Evolutionary conservation across 2,329 filamentous ascomycete species (phyloP).

Genomic region (Alternaria sp.): DNA sequence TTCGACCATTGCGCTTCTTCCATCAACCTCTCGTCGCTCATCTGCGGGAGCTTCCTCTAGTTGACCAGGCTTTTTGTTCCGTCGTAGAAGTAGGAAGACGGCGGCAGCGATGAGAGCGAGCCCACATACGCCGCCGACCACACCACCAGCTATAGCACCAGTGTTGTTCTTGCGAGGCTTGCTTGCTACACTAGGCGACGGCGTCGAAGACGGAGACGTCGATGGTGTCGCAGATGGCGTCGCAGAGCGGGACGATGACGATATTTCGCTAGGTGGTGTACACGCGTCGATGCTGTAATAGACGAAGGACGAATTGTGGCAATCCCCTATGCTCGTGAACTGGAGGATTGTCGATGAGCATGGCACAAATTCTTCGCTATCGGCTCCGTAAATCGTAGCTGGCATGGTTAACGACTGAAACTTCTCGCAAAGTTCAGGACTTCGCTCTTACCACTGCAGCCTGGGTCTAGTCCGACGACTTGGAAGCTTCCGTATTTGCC

Average conservation of each 20-base stretch:
- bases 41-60: neutral
- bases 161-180: neutral
- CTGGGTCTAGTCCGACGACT: slow-evolving; percentile 2
- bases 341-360: slow-evolving; percentile 5
- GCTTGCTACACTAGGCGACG: neutral
- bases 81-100: neutral
- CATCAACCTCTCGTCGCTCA: neutral
- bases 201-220: neutral
- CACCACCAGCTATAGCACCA: slow-evolving; percentile 6
- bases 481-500: slow-evolving; percentile 5
- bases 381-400: slow-evolving; percentile 1
- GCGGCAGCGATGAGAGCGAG: neutral
- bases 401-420: neutral
- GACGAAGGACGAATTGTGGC: slow-evolving; percentile 8
- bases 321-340: neutral
- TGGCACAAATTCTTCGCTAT: neutral
- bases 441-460: slow-evolving; percentile 2
- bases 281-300: slow-evolving; percentile 8
- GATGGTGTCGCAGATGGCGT: neutral
- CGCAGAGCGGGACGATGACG: neutral
- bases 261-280: neutral
- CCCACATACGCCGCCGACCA: neutral
- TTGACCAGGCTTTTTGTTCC: neutral
- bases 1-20: neutral
- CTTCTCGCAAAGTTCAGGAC: neutral